A percentile compares a stretch with the other conserved stretches of the same genome.
These are phyloP conservation scores for Rhodofomes roseus DNA, from an alignment of 1,284 basidiomycete species.

Conservation along the genomic window DNA sequence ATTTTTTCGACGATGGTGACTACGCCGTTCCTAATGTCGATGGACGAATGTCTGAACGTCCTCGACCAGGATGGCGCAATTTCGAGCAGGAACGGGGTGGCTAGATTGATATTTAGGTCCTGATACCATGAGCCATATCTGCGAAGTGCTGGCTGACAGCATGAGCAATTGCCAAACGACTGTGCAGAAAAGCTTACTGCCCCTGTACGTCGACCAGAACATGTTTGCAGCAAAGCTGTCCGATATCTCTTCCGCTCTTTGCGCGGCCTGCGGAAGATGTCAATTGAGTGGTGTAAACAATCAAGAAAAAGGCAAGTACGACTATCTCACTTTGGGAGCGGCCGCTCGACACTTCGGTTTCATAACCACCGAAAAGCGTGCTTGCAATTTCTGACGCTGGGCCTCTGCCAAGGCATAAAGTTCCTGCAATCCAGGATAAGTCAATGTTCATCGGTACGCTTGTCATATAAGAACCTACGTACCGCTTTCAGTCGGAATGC, in stretches of 20 bases:
- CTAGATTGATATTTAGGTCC: slow-evolving; percentile 51
- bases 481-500: slow-evolving; percentile 16
- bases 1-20: slow-evolving; percentile 35
- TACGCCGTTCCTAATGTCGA: slow-evolving; percentile 35
- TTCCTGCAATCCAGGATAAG: neutral
- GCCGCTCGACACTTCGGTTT: neutral
- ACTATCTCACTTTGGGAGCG: neutral
- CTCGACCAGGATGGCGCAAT: slow-evolving; percentile 54
- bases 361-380: neutral
- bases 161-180: neutral
- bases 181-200: slow-evolving; percentile 34
- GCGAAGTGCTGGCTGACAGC: slow-evolving; percentile 36
- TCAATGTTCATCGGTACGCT: neutral
- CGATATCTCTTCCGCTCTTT: slow-evolving; percentile 37
- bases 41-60: slow-evolving; percentile 54
- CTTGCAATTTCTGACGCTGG: neutral
- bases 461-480: slow-evolving; percentile 8
- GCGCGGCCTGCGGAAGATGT: slow-evolving; percentile 49
- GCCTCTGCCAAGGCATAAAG: neutral
- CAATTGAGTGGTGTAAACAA: too few relatives aligned
- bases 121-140: slow-evolving; percentile 47
- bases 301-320: too few relatives aligned
- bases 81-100: slow-evolving; percentile 48
- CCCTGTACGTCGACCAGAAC: slow-evolving; percentile 53
- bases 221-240: slow-evolving; percentile 47